These are phyloP conservation scores for Epithemia pelagica DNA, from an alignment of 108 stramenopile species.

Conservation along the genomic window DNA sequence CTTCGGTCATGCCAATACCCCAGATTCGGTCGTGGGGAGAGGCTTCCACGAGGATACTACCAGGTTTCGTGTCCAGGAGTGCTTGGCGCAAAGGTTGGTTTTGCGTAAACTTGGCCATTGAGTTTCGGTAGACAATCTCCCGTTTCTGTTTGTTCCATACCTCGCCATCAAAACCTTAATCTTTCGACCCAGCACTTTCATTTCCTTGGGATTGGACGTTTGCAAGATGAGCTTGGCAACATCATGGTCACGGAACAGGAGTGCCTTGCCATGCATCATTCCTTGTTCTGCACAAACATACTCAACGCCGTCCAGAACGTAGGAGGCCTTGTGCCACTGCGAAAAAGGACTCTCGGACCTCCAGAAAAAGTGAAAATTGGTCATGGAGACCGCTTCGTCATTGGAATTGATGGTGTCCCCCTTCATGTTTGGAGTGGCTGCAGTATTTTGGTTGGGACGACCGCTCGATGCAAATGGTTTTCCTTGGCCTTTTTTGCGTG, in stretches of 20 bases:
- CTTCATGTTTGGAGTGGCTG: too few relatives aligned
- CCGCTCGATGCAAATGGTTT: too few relatives aligned
- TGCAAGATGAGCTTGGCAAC: not conserved
- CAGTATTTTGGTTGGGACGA: too few relatives aligned
- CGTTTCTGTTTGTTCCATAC: not conserved
- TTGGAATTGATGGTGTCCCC: too few relatives aligned
- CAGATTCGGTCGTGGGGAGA: slow-evolving; percentile 6
- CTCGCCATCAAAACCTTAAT: not conserved
- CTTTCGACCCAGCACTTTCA: slow-evolving; percentile 5
- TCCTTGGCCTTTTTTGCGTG: too few relatives aligned
- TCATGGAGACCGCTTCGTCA: not conserved
- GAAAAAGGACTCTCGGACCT: not conserved
- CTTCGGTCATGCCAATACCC: slow-evolving; percentile 3
- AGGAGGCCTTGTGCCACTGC: not conserved
- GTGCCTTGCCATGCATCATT: slow-evolving; percentile 7
- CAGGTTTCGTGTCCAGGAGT: not conserved
- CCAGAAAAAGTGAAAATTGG: slow-evolving; percentile 1
- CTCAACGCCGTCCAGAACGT: not conserved
- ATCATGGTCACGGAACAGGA: not conserved
- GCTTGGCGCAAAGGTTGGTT: not conserved
- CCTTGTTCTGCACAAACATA: slow-evolving; percentile 3
- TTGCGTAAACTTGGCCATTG: slow-evolving; percentile 1
- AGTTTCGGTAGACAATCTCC: not conserved
- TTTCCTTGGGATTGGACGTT: not conserved
- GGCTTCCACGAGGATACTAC: not conserved